These are phyloP conservation scores for Dendryphion nanum DNA, from an alignment of 2,329 filamentous ascomycete genomes.

Conservation along the genomic window DNA sequence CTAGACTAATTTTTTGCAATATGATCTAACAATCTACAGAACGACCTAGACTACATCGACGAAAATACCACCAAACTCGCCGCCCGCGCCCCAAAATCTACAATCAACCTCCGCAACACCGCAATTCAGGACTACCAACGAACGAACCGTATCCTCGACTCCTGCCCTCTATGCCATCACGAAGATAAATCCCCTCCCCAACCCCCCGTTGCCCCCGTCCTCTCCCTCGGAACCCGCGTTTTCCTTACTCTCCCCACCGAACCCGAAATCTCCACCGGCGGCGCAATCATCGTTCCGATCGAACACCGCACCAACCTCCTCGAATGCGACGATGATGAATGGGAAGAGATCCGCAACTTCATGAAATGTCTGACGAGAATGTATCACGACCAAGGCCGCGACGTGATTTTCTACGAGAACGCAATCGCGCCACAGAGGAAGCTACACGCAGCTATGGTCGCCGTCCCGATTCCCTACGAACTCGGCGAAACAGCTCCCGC, in stretches of 20 bases:
- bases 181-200: constrained; percentile 70
- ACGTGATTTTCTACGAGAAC: constrained; percentile 97
- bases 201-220: constrained; percentile 75
- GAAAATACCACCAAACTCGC: constrained; percentile 92
- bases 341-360: constrained; percentile 98
- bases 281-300: constrained; percentile 85
- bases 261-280: constrained; percentile 79
- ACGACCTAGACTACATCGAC: constrained; percentile 95
- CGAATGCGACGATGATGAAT: constrained; percentile 98
- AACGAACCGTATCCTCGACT: constrained; percentile 81
- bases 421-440: constrained; percentile 77
- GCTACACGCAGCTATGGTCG: constrained; percentile 81
- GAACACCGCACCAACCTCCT: constrained; percentile 85
- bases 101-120: constrained; percentile 80
- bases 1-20: neutral
- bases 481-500: constrained; percentile 90
- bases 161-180: constrained; percentile 87
- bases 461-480: constrained; percentile 83
- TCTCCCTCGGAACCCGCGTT: constrained; percentile 81
- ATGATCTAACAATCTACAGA: constrained; percentile 37
- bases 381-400: constrained; percentile 89
- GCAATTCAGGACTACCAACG: constrained; percentile 88
- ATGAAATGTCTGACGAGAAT: constrained; percentile 95
- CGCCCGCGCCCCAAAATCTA: constrained; percentile 80
- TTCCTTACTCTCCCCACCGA: constrained; percentile 88